Conservation (phyloP, 805 yeast genomes). For the Ogataea allantospora region DNA sequence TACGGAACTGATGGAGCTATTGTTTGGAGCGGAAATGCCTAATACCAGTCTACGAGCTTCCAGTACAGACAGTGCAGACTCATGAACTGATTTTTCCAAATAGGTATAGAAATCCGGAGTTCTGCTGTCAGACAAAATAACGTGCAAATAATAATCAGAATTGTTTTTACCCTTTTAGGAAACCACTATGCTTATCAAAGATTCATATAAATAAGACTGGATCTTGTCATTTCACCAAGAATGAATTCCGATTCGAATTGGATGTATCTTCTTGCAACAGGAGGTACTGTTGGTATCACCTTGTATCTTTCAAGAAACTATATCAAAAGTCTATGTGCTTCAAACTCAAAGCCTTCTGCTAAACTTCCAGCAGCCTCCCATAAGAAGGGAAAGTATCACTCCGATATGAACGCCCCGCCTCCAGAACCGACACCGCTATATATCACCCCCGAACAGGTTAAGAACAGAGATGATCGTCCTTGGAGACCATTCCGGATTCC, state of each 20-base stretch:
- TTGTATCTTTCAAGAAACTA: constrained; percentile 20
- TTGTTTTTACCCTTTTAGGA: constrained; percentile 24
- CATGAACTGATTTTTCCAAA: constrained; percentile 5
- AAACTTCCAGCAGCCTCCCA: constrained; percentile 3
- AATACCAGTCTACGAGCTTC: constrained; percentile 1
- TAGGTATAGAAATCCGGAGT: constrained; percentile 7
- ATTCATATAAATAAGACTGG: not conserved
- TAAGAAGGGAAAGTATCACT: constrained; percentile 23
- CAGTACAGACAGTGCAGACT: constrained; percentile 6
- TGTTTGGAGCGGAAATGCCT: constrained; percentile 31
- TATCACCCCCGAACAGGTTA: constrained; percentile 67
- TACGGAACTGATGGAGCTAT: constrained; percentile 33
- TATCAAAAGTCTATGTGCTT: constrained; percentile 5
- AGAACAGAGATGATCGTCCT: constrained; percentile 67
- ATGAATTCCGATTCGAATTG: constrained; percentile 15
- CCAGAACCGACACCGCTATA: constrained; percentile 56
- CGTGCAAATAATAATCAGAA: constrained; percentile 10
- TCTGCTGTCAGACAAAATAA: constrained; percentile 6
- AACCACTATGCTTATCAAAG: constrained; percentile 4
- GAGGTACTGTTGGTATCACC: constrained; percentile 24
- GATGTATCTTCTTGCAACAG: constrained; percentile 23
- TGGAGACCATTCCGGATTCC: constrained; percentile 85
- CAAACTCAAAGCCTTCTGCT: constrained; percentile 2
- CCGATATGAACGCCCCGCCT: constrained; percentile 29
- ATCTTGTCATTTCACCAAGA: not conserved